Evolutionary conservation across 768 basidiomycete genomes (phyloP).

Genomic region (Suillus fuscotomentosus): DNA sequence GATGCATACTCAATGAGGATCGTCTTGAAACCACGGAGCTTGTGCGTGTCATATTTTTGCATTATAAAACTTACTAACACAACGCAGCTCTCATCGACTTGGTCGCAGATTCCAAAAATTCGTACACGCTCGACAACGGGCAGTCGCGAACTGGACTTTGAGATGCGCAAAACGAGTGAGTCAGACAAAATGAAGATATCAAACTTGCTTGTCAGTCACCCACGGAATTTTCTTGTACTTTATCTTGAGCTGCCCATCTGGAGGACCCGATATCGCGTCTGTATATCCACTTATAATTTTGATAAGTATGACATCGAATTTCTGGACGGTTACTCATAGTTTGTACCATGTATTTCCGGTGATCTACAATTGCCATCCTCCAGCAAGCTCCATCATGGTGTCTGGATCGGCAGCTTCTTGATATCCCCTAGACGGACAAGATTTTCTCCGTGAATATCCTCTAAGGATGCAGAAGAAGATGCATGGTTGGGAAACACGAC

Average conservation of each 20-base stretch:
- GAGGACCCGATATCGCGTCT: neutral
- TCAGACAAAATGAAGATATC: neutral
- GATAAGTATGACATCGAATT: neutral
- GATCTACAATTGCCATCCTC: constrained; percentile 52
- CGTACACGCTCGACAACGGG: neutral
- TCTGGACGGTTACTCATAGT: neutral
- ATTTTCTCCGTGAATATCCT: constrained; percentile 50
- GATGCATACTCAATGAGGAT: constrained; percentile 25
- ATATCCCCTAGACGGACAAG: constrained; percentile 38
- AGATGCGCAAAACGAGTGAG: neutral
- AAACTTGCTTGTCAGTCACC: neutral
- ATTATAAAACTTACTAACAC: neutral
- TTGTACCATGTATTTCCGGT: neutral
- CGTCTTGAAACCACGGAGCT: neutral
- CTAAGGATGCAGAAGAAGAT: constrained; percentile 46
- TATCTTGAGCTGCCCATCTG: neutral
- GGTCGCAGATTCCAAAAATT: neutral
- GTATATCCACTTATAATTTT: neutral
- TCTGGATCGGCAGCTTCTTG: constrained; percentile 51
- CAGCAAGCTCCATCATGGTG: constrained; percentile 65
- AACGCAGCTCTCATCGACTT: neutral
- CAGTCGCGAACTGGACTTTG: neutral
- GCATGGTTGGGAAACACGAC: constrained; percentile 64
- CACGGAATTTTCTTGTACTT: neutral
- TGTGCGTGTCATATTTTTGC: neutral